Conservation (phyloP, 2,329 filamentous ascomycete genomes). For the Sclerotinia sclerotiorum region DNA sequence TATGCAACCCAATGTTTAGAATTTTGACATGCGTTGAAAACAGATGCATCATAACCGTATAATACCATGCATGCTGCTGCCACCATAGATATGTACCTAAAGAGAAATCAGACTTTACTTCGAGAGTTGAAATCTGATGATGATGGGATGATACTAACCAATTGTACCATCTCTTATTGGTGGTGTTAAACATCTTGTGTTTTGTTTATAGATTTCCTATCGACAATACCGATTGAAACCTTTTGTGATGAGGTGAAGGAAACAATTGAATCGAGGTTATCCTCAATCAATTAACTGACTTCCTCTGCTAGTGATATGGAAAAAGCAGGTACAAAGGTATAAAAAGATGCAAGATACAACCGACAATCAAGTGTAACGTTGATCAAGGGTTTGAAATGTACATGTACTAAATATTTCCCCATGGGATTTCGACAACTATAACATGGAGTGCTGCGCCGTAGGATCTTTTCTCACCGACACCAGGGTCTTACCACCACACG, state of each 20-base stretch:
- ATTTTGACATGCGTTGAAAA: conserved; percentile 70
- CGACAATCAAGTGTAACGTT: background rate
- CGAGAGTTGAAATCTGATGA: background rate
- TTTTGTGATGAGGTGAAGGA: background rate
- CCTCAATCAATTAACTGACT: background rate
- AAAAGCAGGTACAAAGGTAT: background rate
- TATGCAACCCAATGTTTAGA: conserved; percentile 65
- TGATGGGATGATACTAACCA: conserved; percentile 8
- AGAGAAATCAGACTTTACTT: background rate
- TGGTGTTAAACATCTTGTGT: conserved; percentile 16
- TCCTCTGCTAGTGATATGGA: background rate
- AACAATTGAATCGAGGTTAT: background rate
- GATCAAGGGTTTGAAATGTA: background rate
- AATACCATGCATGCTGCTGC: conserved; percentile 73
- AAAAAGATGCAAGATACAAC: background rate
- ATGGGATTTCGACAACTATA: background rate
- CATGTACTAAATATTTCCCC: background rate
- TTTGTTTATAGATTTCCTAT: background rate
- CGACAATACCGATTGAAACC: background rate
- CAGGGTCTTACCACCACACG: conserved; percentile 7
- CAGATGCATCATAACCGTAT: conserved; percentile 72
- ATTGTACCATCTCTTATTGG: conserved; percentile 22
- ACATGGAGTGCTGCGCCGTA: conserved; percentile 7
- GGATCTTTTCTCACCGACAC: background rate
- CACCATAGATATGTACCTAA: conserved; percentile 66